phyloP scores from a whole-genome alignment of 2,329 filamentous ascomycete genomes.

The Fusarium sp. region DNA sequence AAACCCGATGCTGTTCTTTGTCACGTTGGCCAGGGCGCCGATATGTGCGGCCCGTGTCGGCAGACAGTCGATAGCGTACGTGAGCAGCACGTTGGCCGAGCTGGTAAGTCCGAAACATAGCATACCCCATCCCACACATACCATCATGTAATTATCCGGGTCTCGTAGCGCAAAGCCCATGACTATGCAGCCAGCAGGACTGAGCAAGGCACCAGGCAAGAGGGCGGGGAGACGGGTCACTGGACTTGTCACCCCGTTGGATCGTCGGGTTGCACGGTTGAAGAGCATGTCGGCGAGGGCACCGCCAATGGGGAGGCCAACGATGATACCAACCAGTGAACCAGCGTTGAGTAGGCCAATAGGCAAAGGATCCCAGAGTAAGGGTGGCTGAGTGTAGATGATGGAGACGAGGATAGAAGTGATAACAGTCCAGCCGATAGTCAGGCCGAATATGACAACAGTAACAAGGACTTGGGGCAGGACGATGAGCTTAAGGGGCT shows the following conservation, averaged over 20 bases:
- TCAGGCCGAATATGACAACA: not conserved
- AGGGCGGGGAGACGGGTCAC: not conserved
- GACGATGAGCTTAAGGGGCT: not conserved
- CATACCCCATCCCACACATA: conserved; percentile 8
- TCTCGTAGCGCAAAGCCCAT: not conserved
- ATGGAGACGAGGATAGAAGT: not conserved
- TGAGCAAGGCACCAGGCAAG: not conserved
- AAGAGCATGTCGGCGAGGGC: not conserved
- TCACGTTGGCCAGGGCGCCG: not conserved
- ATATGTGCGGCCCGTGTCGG: not conserved
- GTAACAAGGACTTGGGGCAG: conserved; percentile 1
- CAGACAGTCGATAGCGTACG: not conserved
- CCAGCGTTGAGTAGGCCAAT: not conserved
- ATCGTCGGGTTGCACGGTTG: not conserved
- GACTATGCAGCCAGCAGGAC: conserved; percentile 4
- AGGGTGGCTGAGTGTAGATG: not conserved
- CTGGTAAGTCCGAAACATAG: conserved; percentile 4
- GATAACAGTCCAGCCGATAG: conserved; percentile 11
- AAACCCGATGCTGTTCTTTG: conserved; percentile 4
- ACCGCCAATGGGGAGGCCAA: not conserved
- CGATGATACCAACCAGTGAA: not conserved
- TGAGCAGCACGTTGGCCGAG: conserved; percentile 1
- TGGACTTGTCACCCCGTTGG: not conserved
- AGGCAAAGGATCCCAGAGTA: not conserved
- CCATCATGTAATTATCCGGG: not conserved